These are phyloP conservation scores for Phytophthora ohioensis DNA, from an alignment of 352 stramenopile species.

Conservation along the genomic window DNA sequence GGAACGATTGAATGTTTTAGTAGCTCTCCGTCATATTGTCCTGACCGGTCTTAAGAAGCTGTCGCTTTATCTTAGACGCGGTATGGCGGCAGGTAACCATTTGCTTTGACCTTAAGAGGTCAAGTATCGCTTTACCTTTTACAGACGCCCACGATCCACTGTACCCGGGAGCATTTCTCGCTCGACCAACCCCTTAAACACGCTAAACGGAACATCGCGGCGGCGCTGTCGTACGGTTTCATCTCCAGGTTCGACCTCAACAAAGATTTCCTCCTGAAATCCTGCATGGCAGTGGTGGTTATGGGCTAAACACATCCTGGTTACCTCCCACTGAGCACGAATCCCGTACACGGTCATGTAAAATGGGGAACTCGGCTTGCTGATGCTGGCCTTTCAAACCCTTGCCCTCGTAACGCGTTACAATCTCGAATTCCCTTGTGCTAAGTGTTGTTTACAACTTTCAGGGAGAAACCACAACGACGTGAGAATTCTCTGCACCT, in stretches of 20 bases:
- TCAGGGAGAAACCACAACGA: background rate
- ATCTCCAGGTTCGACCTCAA: background rate
- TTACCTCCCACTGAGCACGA: conserved; percentile 8
- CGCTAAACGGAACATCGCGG: background rate
- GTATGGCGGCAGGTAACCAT: background rate
- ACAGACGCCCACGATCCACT: conserved; percentile 8
- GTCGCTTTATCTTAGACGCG: too few species aligned
- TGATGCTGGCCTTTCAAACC: background rate
- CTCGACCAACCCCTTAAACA: background rate
- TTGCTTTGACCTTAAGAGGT: conserved; percentile 4
- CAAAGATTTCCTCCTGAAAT: background rate
- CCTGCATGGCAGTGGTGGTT: conserved; percentile 1
- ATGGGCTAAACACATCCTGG: conserved; percentile 1
- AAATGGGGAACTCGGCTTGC: background rate
- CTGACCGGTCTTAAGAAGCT: too few species aligned
- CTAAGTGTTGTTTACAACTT: background rate
- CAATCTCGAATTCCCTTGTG: background rate
- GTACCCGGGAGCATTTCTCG: conserved; percentile 14
- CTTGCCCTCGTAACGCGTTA: conserved; percentile 5
- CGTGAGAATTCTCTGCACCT: too few species aligned
- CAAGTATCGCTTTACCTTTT: conserved; percentile 3
- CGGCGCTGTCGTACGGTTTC: background rate
- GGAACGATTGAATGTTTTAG: too few species aligned
- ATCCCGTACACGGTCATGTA: conserved; percentile 2
- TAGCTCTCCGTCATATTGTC: too few species aligned